Percentiles rank a stretch among this genome's conserved stretches.
Conservation (phyloP, 2,329 filamentous ascomycete genomes). For the Westerdykella sp. region DNA sequence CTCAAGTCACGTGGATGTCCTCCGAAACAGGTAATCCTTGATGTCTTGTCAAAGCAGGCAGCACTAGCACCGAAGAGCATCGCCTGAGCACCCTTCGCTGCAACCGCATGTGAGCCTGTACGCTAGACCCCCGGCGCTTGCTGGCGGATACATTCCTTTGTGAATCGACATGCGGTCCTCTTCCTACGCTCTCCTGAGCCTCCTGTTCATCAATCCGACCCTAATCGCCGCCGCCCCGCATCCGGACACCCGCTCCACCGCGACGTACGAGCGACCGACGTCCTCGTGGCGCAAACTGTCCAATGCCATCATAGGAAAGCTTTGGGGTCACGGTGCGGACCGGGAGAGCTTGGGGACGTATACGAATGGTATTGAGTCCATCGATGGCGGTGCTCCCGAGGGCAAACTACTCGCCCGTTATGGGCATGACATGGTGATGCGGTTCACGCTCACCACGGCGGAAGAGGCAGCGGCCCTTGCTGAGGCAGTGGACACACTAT, state of each 20-base stretch:
- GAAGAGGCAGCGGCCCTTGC: conserved; percentile 65
- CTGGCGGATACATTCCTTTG: too few relatives aligned
- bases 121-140: too few relatives aligned
- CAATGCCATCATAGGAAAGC: conserved; percentile 29
- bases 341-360: conserved; percentile 9
- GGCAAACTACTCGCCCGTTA: conserved; percentile 49
- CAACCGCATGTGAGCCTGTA: not conserved
- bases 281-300: conserved; percentile 36
- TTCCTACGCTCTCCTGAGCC: conserved; percentile 19
- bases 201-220: conserved; percentile 27
- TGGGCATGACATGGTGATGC: conserved; percentile 75
- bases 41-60: too few relatives aligned
- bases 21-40: too few relatives aligned
- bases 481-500: conserved; percentile 66
- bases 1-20: too few relatives aligned
- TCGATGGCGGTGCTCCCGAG: conserved; percentile 7
- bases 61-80: too few relatives aligned
- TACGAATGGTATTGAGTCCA: not conserved
- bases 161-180: conserved; percentile 23
- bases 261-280: conserved; percentile 13
- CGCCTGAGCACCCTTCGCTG: not conserved
- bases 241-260: conserved; percentile 8
- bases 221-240: conserved; percentile 29
- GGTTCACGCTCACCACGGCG: conserved; percentile 69
- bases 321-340: conserved; percentile 24